Base-by-base conservation (phyloP, 176 grass and related monocot genomes). In the Ananas comosus region DNA sequence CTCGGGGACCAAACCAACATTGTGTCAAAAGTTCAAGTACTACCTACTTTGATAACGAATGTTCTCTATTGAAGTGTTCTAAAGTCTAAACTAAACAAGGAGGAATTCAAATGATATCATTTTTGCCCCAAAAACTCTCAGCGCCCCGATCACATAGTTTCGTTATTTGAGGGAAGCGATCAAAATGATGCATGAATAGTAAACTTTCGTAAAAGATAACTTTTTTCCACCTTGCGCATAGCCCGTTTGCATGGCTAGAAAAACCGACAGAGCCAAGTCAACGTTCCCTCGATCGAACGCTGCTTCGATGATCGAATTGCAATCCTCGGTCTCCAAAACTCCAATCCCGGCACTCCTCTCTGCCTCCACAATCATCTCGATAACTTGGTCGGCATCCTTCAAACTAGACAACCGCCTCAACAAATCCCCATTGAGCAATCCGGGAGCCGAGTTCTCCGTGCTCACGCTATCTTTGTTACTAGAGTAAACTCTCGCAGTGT, bases 261-360 rank as follows among this genome's bases (percentile, higher is more conserved):
- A 91, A 48, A 96, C 23, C 1, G 88, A 96, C 24, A 96, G 75
- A 29, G 92, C 80, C 19, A 96, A 74, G 0, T 85, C 83, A 1
- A 85, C 16, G 24, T 96, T 88, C 16, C 85, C 85, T 18, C 88
- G 71, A 49, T 91, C 88, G 52, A 91, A 68, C 2, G 88, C 92
- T 11, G 83, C 83, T 13, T 50, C 65, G 9, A 96, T 65, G 16
- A 91, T 85, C 25, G 69, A 76, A 50, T 86, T 88, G 70, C 85
- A 96, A 51, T 88, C 88, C 4, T 72, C 72, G 27, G 70, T 66
- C 14, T 71, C 69, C 22, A 96, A 64, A 7, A 59, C 53, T 25
- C 78, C 65, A 8, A 19, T 9, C n/a, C 54, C 69, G 10, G 63
- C 4, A 53, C 70, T 66, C 19, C 76, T 82, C 12, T 27, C 22